Evolutionary conservation across 1,139 yeast species (phyloP).

Genomic region (Pneumocystis sp.): DNA sequence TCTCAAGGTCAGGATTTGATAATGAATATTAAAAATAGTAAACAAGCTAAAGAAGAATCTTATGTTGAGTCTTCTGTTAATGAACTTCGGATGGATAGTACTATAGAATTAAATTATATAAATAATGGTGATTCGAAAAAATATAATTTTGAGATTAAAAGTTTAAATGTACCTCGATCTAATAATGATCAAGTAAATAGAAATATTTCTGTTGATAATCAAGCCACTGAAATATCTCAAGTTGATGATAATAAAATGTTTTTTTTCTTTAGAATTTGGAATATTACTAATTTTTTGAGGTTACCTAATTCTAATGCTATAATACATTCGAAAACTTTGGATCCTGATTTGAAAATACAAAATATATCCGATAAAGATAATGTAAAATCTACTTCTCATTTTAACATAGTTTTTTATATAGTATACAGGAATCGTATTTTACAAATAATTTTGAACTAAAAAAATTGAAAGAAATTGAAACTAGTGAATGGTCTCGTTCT

Average conservation of each 20-base stretch:
- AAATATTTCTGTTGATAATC: neutral
- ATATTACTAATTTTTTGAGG: neutral
- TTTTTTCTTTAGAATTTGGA: neutral
- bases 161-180: neutral
- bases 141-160: neutral
- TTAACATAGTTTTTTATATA: neutral
- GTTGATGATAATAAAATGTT: neutral
- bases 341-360: neutral
- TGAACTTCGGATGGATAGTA: neutral
- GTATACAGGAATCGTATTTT: neutral
- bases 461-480: neutral
- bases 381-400: neutral
- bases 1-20: neutral
- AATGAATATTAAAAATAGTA: neutral
- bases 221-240: neutral
- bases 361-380: neutral
- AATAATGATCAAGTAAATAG: neutral
- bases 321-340: neutral
- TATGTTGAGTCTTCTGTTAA: neutral
- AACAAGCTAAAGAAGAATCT: neutral
- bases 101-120: neutral
- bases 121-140: neutral
- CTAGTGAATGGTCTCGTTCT: neutral
- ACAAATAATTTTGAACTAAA: neutral
- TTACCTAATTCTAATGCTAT: neutral